phyloP scores from a whole-genome alignment of 306 rosid genomes.

The Astragalus glycyphyllos region DNA sequence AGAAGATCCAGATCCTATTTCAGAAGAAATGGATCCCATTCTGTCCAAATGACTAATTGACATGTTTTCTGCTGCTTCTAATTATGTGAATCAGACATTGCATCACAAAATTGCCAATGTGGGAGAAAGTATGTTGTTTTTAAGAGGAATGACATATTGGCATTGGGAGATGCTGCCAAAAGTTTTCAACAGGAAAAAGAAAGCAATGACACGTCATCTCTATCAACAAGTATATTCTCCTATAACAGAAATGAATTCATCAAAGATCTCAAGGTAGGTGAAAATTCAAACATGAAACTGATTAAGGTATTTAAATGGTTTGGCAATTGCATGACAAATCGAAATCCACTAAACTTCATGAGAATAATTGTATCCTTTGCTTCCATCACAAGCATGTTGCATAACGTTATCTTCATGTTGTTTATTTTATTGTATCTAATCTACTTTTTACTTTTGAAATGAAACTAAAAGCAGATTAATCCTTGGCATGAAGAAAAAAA shows the following conservation, averaged over 20 bases:
- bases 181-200: conserved; percentile 41
- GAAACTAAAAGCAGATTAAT: conserved; percentile 26
- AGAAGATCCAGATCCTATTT: too few relatives aligned
- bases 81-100: conserved; percentile 35
- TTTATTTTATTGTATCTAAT: background rate
- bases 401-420: background rate
- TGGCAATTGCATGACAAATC: background rate
- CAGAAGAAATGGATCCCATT: background rate
- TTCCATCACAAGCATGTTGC: too few relatives aligned
- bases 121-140: conserved; percentile 41
- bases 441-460: conserved; percentile 1
- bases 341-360: too few relatives aligned
- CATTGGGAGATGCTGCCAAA: conserved; percentile 45
- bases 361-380: too few relatives aligned
- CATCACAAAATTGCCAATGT: conserved; percentile 38
- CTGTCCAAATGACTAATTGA: background rate
- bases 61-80: background rate
- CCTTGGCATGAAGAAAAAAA: background rate
- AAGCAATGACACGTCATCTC: background rate
- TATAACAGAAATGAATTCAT: conserved; percentile 10
- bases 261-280: conserved; percentile 35
- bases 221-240: conserved; percentile 33
- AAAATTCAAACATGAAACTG: background rate
- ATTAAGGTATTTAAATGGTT: background rate
- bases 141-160: conserved; percentile 40